Evolutionary conservation across 1,284 basidiomycete species (phyloP).

Genomic region (Calocybe gambosa): DNA sequence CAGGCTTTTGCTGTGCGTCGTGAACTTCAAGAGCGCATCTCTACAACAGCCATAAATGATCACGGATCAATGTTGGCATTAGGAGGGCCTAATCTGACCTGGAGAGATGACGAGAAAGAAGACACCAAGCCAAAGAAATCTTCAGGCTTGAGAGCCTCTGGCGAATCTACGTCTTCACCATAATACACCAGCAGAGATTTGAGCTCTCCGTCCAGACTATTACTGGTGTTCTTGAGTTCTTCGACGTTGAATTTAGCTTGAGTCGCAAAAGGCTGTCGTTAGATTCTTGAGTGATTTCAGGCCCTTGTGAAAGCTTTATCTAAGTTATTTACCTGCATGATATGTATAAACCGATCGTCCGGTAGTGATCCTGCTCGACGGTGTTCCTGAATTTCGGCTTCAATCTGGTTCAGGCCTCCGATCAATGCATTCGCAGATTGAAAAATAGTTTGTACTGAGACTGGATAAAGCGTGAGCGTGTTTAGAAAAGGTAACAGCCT

Average conservation of each 20-base stretch:
- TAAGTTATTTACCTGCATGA: conserved; percentile 58
- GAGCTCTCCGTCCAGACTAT: conserved; percentile 54
- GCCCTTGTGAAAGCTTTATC: background rate
- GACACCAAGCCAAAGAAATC: conserved; percentile 73
- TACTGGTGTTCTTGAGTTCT: conserved; percentile 59
- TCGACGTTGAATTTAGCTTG: conserved; percentile 48
- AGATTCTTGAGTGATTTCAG: background rate
- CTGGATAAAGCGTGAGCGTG: conserved; percentile 29
- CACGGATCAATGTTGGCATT: background rate
- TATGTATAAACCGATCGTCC: conserved; percentile 56
- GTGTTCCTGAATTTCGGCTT: conserved; percentile 47
- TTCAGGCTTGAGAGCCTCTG: conserved; percentile 66
- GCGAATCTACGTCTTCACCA: conserved; percentile 59
- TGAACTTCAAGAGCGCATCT: conserved; percentile 74
- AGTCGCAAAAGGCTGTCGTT: conserved; percentile 48
- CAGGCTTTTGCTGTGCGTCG: conserved; percentile 38
- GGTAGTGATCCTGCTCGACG: conserved; percentile 27
- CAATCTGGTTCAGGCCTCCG: conserved; percentile 52
- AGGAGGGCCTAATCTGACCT: conserved; percentile 32
- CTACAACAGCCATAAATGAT: conserved; percentile 28
- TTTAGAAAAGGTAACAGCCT: background rate
- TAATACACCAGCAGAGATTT: conserved; percentile 60
- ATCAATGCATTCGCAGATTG: conserved; percentile 56
- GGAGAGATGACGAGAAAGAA: conserved; percentile 68
- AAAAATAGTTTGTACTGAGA: conserved; percentile 60